Evolutionary conservation across 192 early-diverging fungal genomes (phyloP), one percentile per base, ranked within the genome.

Genomic region (Backusella westeae): DNA sequence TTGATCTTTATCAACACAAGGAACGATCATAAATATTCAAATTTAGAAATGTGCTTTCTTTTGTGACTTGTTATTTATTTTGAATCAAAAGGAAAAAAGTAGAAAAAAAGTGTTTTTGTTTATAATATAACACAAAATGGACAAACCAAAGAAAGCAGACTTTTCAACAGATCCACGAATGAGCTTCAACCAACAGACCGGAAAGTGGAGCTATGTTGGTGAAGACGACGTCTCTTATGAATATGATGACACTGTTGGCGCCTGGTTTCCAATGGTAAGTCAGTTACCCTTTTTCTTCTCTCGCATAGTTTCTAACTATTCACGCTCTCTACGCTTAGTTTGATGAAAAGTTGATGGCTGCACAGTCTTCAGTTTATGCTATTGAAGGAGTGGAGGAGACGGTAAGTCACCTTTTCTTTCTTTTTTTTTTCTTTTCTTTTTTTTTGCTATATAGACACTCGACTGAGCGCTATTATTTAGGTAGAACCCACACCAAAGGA

Each of bases 241-340:
- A 69, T 98, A 89, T 81, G 95, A 97, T 74, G 85, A 90, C 21
- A 84, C 83, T n/a, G 84, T 90, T 75, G 83, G 88, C 39, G 94
- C 94, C 0, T 98, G 96, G 96, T 97, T 96, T 86, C 96, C 96
- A 3, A 93, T 94, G 91, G 91, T 94, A 85, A 77, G 74, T 67
- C 38, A 3, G 35, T 39, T 49, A 69, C 6, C 53, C 6, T 56
- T n/a, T 23, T 56, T 35, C 19, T 53, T 63, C 17, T 71, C 35
- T 34, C 29, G 32, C 8, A 67, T 23, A 2, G 1, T 38, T 32
- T 75, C 72, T 21, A 39, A 19, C 67, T 32, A 66, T 6, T 63
- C 34, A 44, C 9, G n/a, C 14, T 44, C 26, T 26, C 29, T 12
- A 6, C 17, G 23, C 26, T 10, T 76, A 89, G 90, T 92, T 81